Conservation (phyloP, 306 rosid genomes). For the Castanea sativa region DNA sequence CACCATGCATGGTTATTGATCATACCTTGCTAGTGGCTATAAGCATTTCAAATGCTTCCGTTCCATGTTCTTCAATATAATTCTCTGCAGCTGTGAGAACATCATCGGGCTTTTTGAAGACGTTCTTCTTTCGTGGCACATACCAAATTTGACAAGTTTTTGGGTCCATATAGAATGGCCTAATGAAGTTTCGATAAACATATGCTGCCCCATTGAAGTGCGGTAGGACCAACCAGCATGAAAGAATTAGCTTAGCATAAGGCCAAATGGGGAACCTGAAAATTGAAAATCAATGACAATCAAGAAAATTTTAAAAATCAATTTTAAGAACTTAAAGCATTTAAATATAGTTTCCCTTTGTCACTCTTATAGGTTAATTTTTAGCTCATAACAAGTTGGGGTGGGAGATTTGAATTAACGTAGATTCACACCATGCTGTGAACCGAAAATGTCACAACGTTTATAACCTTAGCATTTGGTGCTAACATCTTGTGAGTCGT, state of each 20-base stretch:
- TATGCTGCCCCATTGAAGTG: constrained; percentile 90
- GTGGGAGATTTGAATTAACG: too few species aligned
- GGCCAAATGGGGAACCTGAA: constrained; percentile 83
- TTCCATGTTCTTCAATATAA: constrained; percentile 72
- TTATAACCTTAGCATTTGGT: too few species aligned
- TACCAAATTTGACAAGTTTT: constrained; percentile 69
- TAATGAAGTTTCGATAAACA: constrained; percentile 68
- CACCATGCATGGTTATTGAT: not conserved
- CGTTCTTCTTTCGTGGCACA: constrained; percentile 61
- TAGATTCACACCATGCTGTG: too few species aligned
- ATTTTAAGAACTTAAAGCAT: not conserved
- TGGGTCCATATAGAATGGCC: constrained; percentile 86
- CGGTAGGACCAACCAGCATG: constrained; percentile 92
- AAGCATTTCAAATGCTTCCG: constrained; percentile 80
- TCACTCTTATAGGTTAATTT: too few species aligned
- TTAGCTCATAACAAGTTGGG: too few species aligned
- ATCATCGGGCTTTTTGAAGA: constrained; percentile 65
- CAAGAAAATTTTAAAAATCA: not conserved
- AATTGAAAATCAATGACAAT: constrained; percentile 1
- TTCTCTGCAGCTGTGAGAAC: constrained; percentile 79
- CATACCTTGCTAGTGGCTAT: constrained; percentile 55
- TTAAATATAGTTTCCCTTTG: not conserved
- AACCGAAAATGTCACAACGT: too few species aligned
- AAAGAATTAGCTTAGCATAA: constrained; percentile 70
- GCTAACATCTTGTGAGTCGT: too few species aligned